Conservation (phyloP, 768 basidiomycete species). For the Mycena haematopus region DNA sequence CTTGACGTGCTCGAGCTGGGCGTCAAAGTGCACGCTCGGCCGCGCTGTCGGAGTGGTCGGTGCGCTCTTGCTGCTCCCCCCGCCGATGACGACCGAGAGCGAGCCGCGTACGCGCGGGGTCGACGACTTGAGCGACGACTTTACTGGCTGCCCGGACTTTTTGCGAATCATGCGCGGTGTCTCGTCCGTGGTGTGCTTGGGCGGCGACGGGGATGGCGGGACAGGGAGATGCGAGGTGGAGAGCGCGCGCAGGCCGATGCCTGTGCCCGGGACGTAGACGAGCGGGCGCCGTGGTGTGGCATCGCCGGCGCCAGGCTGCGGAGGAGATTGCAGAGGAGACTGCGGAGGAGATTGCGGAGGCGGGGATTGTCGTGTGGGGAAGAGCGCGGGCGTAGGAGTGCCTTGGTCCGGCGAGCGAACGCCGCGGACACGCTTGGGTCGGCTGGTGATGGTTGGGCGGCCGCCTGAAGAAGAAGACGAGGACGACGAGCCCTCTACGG, state of each 20-base stretch:
- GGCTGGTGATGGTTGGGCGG: slow-evolving; percentile 43
- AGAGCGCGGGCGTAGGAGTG: slow-evolving; percentile 46
- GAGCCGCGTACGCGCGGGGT: slow-evolving; percentile 56
- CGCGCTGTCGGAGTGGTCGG: slow-evolving; percentile 88
- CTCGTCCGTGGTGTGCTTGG: slow-evolving; percentile 33
- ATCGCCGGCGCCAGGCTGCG: slow-evolving; percentile 31
- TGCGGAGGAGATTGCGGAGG: slow-evolving; percentile 2
- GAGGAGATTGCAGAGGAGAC: neutral
- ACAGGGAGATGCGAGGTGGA: slow-evolving; percentile 41
- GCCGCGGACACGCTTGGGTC: slow-evolving; percentile 44
- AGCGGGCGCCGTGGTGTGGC: slow-evolving; percentile 42
- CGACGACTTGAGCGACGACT: slow-evolving; percentile 85
- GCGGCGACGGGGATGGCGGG: slow-evolving; percentile 34
- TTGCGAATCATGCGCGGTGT: slow-evolving; percentile 73
- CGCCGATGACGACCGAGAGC: slow-evolving; percentile 59
- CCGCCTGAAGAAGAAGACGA: slow-evolving; percentile 46
- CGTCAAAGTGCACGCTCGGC: slow-evolving; percentile 93
- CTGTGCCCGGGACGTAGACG: slow-evolving; percentile 43
- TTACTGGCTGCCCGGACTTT: slow-evolving; percentile 93
- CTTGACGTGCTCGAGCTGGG: slow-evolving; percentile 92
- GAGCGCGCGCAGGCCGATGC: slow-evolving; percentile 39
- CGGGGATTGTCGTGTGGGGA: slow-evolving; percentile 30
- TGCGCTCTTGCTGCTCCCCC: slow-evolving; percentile 66
- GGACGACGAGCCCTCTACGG: slow-evolving; percentile 45
- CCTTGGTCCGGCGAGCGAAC: slow-evolving; percentile 48